Percentiles rank a stretch among this genome's conserved stretches.
Conservation (phyloP, 805 yeast species). For the Wickerhamomyces tratensis region DNA sequence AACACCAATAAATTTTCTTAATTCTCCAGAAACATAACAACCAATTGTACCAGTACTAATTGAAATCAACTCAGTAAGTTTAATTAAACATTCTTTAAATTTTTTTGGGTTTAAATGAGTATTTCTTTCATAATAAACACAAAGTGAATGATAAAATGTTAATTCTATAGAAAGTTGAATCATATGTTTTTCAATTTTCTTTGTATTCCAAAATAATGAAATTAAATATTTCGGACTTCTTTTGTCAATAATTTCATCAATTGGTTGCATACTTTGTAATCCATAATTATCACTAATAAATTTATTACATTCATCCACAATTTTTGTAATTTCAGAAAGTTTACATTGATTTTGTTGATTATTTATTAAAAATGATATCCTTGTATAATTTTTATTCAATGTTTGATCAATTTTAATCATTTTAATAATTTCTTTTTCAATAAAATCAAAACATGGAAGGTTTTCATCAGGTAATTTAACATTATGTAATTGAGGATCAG, state of each 20-base stretch:
- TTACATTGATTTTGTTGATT: constrained; percentile 4
- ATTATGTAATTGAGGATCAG: constrained; percentile 2
- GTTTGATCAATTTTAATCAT: not conserved
- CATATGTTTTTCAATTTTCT: constrained; percentile 3
- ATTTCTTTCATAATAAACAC: constrained; percentile 9
- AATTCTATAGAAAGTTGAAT: constrained; percentile 5
- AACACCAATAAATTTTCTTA: constrained; percentile 2
- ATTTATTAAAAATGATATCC: constrained; percentile 6
- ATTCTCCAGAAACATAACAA: constrained; percentile 5
- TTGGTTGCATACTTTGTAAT: not conserved
- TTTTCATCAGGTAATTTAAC: constrained; percentile 2
- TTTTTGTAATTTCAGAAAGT: constrained; percentile 1
- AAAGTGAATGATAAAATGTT: constrained; percentile 5
- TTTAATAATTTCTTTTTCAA: constrained; percentile 6
- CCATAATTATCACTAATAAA: constrained; percentile 6
- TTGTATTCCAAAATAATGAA: constrained; percentile 5
- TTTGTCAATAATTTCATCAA: constrained; percentile 1
- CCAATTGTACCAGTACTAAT: constrained; percentile 3
- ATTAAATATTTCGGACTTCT: constrained; percentile 3
- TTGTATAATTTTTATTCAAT: constrained; percentile 3
- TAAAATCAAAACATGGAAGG: constrained; percentile 5
- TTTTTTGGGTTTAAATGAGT: constrained; percentile 2
- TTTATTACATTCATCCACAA: constrained; percentile 3
- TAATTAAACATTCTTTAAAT: constrained; percentile 5
- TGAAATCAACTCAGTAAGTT: not conserved